Evolutionary conservation across 2,329 filamentous ascomycete genomes (phyloP).

Genomic region (Sclerotinia minor): DNA sequence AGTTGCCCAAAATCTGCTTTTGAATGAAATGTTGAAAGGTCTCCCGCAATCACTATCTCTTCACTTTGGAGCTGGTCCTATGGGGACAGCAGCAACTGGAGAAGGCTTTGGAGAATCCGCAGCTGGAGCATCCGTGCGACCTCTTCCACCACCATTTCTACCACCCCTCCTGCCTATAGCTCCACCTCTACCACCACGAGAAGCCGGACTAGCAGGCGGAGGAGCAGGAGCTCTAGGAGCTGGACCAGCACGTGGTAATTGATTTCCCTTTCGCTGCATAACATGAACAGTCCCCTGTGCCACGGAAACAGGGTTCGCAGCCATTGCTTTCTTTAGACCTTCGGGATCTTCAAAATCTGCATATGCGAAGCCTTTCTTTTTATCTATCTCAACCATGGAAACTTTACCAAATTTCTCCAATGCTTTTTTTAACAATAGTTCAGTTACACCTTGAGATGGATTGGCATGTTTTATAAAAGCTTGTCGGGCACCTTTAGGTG

Average conservation of each 20-base stretch:
- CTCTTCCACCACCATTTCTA: constrained; percentile 33
- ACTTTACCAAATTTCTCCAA: constrained; percentile 74
- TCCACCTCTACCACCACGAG: constrained; percentile 33
- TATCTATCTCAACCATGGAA: constrained; percentile 84
- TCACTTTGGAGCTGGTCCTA: constrained; percentile 36
- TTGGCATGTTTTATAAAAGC: constrained; percentile 83
- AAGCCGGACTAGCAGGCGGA: constrained; percentile 29
- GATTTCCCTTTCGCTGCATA: constrained; percentile 76
- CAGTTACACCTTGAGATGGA: constrained; percentile 87
- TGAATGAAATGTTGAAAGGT: background rate
- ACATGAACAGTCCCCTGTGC: constrained; percentile 86
- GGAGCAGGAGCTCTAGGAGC: constrained; percentile 46
- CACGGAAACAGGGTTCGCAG: constrained; percentile 77
- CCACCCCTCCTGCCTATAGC: constrained; percentile 34
- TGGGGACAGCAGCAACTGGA: constrained; percentile 30
- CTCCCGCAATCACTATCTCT: background rate
- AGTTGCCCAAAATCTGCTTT: background rate
- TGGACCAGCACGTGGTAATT: constrained; percentile 76
- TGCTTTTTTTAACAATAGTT: constrained; percentile 71
- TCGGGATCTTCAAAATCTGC: constrained; percentile 79
- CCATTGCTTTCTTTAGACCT: constrained; percentile 73
- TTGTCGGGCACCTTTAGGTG: constrained; percentile 56
- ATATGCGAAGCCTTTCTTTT: constrained; percentile 92
- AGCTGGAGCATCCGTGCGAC: constrained; percentile 29
- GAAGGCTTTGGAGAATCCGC: constrained; percentile 27